Evolutionary conservation across 768 basidiomycete species (phyloP).

Genomic region (Pholiota microspora): DNA sequence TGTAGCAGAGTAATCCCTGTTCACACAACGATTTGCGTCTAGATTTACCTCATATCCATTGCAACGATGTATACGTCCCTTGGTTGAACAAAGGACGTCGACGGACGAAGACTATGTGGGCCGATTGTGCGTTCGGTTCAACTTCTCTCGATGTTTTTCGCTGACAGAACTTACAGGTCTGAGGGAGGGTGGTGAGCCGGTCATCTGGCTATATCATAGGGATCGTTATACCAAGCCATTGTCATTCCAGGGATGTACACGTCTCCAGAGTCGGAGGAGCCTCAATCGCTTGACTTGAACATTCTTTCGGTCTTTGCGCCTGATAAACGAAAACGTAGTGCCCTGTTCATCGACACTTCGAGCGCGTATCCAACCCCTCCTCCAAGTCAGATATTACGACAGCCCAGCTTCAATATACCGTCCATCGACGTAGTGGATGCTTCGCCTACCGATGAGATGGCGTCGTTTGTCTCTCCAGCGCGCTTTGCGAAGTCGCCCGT

Average conservation of each 20-base stretch:
- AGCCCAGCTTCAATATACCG: not conserved
- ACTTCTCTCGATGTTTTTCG: no score
- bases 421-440: not conserved
- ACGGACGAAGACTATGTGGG: slow-evolving; percentile 31
- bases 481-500: slow-evolving; percentile 5
- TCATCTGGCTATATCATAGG: no score
- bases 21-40: not conserved
- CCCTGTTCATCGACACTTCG: not conserved
- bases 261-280: not conserved
- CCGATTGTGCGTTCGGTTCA: slow-evolving; percentile 30
- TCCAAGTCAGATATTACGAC: not conserved
- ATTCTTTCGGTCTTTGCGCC: not conserved
- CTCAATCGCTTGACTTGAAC: not conserved
- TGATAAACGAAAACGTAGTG: not conserved
- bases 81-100: slow-evolving; percentile 43
- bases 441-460: not conserved
- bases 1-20: not conserved
- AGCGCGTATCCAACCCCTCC: not conserved
- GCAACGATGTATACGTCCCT: slow-evolving; percentile 43
- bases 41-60: slow-evolving; percentile 42
- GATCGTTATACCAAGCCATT: no score
- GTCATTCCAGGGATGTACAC: not conserved
- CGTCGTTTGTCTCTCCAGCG: not conserved
- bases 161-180: no score
- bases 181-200: no score